These are phyloP conservation scores for Fusarium sp. DNA, from an alignment of 2,329 filamentous ascomycete species.

Conservation along the genomic window DNA sequence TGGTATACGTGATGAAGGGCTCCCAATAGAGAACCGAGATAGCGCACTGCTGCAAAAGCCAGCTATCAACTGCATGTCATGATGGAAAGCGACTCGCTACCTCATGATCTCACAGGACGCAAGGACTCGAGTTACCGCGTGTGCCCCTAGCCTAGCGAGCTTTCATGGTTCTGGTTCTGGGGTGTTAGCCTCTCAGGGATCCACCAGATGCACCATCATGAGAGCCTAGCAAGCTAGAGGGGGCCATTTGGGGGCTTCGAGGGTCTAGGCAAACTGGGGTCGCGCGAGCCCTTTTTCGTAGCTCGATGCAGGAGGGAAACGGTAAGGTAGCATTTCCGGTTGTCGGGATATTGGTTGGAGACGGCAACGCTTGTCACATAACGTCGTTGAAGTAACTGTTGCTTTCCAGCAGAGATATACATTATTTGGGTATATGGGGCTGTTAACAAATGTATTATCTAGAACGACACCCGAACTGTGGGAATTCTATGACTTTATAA, in stretches of 20 bases:
- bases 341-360: not conserved
- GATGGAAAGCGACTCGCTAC: not conserved
- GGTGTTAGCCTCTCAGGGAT: constrained; percentile 18
- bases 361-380: constrained; percentile 1
- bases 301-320: constrained; percentile 30
- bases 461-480: not conserved
- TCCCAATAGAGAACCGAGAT: no score
- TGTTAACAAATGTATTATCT: not conserved
- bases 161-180: constrained; percentile 11
- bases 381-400: constrained; percentile 5
- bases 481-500: constrained; percentile 23
- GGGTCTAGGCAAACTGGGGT: constrained; percentile 47
- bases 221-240: constrained; percentile 30
- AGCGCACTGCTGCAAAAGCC: no score
- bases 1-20: not conserved
- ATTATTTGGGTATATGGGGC: not conserved
- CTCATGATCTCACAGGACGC: constrained; percentile 11
- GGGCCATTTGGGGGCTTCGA: constrained; percentile 35
- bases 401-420: constrained; percentile 12
- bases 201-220: constrained; percentile 37
- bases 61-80: no score
- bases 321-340: not conserved
- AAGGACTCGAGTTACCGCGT: constrained; percentile 1
- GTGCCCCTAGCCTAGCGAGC: not conserved
- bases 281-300: constrained; percentile 39